Evolutionary conservation across 2,329 filamentous ascomycete genomes (phyloP).

Genomic region (Hypoxylon sp.): DNA sequence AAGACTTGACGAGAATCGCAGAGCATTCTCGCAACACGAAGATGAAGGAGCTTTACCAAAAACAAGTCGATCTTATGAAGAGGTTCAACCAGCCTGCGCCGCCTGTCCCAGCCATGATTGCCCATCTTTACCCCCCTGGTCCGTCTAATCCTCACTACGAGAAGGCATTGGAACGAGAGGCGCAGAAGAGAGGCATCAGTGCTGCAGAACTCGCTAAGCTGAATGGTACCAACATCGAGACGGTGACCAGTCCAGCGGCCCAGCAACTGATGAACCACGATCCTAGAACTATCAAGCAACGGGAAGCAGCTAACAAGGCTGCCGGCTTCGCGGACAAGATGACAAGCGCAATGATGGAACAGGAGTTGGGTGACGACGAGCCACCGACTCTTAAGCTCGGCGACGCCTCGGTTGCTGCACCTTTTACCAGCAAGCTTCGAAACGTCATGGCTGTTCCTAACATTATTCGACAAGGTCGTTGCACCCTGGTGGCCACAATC

Average conservation of each 20-base stretch:
- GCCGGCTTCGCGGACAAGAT: slow-evolving; percentile 88
- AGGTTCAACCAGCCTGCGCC: slow-evolving; percentile 94
- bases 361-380: slow-evolving; percentile 88
- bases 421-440: slow-evolving; percentile 96
- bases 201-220: slow-evolving; percentile 70
- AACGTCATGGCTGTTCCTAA: slow-evolving; percentile 98
- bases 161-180: slow-evolving; percentile 90
- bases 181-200: slow-evolving; percentile 80
- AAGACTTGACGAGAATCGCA: slow-evolving; percentile 91
- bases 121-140: slow-evolving; percentile 93
- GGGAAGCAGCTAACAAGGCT: slow-evolving; percentile 79
- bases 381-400: slow-evolving; percentile 97
- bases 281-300: slow-evolving; percentile 71
- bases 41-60: slow-evolving; percentile 99
- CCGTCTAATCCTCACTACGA: slow-evolving; percentile 93
- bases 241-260: slow-evolving; percentile 76
- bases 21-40: slow-evolving; percentile 95
- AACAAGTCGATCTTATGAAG: slow-evolving; percentile 91
- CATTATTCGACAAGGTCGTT: slow-evolving; percentile 97
- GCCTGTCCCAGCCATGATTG: slow-evolving; percentile 92
- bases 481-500: slow-evolving; percentile 97
- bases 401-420: slow-evolving; percentile 95
- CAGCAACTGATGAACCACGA: slow-evolving; percentile 70
- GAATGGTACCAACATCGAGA: slow-evolving; percentile 71
- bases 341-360: slow-evolving; percentile 89